Evolutionary conservation across 2,329 filamentous ascomycete species (phyloP), one percentile per base, ranked within the genome.

Genomic region (Curvularia lunata): DNA sequence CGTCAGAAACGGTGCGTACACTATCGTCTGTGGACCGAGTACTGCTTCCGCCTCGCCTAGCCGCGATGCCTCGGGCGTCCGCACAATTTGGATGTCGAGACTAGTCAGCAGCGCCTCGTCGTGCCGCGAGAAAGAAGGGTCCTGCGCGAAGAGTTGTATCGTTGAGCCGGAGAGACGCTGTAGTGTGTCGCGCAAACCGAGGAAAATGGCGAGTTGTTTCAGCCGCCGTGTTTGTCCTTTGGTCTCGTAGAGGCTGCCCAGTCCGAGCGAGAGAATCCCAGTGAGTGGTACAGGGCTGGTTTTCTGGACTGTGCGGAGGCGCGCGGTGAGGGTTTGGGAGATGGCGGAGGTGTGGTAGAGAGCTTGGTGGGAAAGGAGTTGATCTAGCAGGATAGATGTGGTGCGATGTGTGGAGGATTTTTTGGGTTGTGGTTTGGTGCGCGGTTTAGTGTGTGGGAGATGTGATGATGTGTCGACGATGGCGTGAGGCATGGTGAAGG

Each of bases 191-290:
- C 40, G 40, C 5, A 42, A 10, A 1, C 9, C 40, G 27, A 52
- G 13, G 18, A 19, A 54, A 19, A 73, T 64, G 30, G 66, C 54
- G 18, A 75, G 63, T 62, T 73, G 70, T 49, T 75, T 75, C 18
- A 72, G 38, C 8, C 69, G 54, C 12, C 71, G 58, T 2, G 61
- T 49, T 48, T 71, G 68, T n/a, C 64, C 66, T 59, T 59, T 66
- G 16, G 43, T 40, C 3, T 49, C 59, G 8, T 49, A 43, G 6
- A 68, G 56, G 21, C 60, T 63, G 5, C 67, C 67, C 1, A 68
- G 60, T 3, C 67, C 67, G 6, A 68, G 64, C 2, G 66, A 70
- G 16, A 70, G 54, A 30, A 70, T 62, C n/a, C 52, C 54, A 1
- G 48, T 61, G 34, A 65, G 49, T 5, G 65, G 58, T 12, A 40